phyloP scores from a whole-genome alignment of 192 early-diverging fungal genomes.

The Gamsiella multidivaricata region DNA sequence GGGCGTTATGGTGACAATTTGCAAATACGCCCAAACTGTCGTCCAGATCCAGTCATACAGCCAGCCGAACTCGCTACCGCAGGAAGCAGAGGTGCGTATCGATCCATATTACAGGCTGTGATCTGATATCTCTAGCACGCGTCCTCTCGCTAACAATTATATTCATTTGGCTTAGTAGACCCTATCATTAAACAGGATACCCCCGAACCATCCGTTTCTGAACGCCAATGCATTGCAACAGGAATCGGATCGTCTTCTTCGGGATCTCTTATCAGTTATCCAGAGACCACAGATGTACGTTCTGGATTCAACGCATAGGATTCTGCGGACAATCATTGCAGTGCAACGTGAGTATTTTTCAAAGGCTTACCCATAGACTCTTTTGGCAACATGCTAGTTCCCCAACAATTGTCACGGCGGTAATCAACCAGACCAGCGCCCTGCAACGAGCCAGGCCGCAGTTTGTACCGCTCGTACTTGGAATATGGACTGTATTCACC shows the following conservation, averaged over 20 bases:
- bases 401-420: constrained; percentile 40
- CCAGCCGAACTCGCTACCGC: constrained; percentile 25
- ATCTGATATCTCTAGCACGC: too few species aligned
- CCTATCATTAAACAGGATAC: constrained; percentile 20
- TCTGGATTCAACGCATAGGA: too few species aligned
- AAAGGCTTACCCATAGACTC: too few species aligned
- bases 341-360: too few species aligned
- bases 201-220: constrained; percentile 34
- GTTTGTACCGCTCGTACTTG: constrained; percentile 42
- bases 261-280: constrained; percentile 30
- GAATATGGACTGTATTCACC: constrained; percentile 18
- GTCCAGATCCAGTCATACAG: constrained; percentile 42
- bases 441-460: constrained; percentile 44
- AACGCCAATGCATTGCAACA: constrained; percentile 17
- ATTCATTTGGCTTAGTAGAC: not conserved
- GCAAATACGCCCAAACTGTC: constrained; percentile 44
- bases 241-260: constrained; percentile 39
- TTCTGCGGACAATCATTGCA: too few species aligned
- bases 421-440: constrained; percentile 45
- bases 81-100: constrained; percentile 33
- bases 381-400: constrained; percentile 30
- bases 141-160: too few species aligned
- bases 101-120: not conserved
- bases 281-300: constrained; percentile 33
- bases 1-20: constrained; percentile 21